Evolutionary conservation across 345 rosid species (phyloP).

Genomic region (Rubroshorea leprosula): DNA sequence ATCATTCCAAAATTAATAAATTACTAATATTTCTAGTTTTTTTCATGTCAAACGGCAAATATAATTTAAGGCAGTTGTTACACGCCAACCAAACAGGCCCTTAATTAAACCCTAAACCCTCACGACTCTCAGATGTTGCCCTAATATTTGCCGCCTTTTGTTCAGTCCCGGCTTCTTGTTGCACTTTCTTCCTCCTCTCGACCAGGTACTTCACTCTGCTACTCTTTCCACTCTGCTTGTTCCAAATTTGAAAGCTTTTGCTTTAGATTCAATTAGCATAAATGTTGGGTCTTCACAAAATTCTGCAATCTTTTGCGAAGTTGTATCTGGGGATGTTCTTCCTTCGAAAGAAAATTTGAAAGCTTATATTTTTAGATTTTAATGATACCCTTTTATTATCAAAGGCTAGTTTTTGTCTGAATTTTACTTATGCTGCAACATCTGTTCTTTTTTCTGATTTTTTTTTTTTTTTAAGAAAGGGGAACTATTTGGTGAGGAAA

Average conservation of each 20-base stretch:
- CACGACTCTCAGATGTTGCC: background rate
- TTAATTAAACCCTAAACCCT: background rate
- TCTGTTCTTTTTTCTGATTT: background rate
- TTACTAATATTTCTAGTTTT: too few species aligned
- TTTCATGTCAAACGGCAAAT: too few species aligned
- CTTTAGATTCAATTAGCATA: too few species aligned
- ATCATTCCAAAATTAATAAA: too few species aligned
- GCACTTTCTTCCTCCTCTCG: background rate
- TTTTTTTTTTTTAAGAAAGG: background rate
- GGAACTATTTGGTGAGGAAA: slow-evolving; percentile 4
- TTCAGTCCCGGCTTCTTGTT: background rate
- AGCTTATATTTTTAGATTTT: background rate
- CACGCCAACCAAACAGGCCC: background rate
- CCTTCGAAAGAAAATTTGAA: background rate
- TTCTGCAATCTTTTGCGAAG: background rate
- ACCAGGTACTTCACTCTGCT: background rate
- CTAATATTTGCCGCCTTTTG: background rate
- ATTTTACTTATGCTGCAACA: background rate
- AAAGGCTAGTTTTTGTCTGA: background rate
- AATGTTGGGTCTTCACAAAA: too few species aligned
- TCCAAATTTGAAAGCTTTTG: too few species aligned
- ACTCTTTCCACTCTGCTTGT: background rate
- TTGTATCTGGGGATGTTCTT: background rate
- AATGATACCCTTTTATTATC: too few species aligned
- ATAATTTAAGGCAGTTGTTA: too few species aligned